Conservation (phyloP, 2,329 filamentous ascomycete species). For the Hypoxylon rubiginosum region DNA sequence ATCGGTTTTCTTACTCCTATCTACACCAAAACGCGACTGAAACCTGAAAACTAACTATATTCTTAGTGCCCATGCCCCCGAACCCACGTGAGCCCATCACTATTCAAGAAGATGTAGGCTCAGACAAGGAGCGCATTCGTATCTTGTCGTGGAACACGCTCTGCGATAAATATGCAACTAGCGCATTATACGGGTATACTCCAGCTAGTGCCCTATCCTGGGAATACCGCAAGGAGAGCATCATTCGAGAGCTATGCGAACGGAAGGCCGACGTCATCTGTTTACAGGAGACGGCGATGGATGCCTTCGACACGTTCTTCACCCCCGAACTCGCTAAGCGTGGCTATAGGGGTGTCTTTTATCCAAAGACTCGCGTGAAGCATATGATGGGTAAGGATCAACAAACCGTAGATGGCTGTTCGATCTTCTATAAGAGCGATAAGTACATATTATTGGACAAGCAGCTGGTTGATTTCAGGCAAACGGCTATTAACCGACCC, state of each 20-base stretch:
- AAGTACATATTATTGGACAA: constrained; percentile 97
- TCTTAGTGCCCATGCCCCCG: constrained; percentile 80
- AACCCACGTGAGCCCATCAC: constrained; percentile 81
- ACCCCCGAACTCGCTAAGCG: constrained; percentile 85
- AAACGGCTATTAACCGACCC: constrained; percentile 91
- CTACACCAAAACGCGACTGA: neutral
- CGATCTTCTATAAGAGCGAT: constrained; percentile 95
- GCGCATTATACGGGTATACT: constrained; percentile 89
- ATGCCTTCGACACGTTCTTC: constrained; percentile 93
- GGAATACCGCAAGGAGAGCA: constrained; percentile 86
- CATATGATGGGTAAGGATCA: constrained; percentile 94
- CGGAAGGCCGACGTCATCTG: constrained; percentile 91
- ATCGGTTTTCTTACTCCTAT: neutral
- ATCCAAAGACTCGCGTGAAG: constrained; percentile 88
- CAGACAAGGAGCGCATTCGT: constrained; percentile 78
- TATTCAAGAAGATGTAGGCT: constrained; percentile 76
- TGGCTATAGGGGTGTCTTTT: constrained; percentile 95
- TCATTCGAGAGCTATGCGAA: constrained; percentile 83
- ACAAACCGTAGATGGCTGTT: constrained; percentile 92
- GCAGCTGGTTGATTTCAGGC: constrained; percentile 91
- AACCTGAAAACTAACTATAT: constrained; percentile 42
- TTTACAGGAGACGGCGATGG: constrained; percentile 92
- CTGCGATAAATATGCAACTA: constrained; percentile 92
- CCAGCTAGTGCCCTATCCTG: constrained; percentile 84
- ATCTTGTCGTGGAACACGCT: constrained; percentile 96